These are phyloP conservation scores for Cryphonectria nitschkei DNA, from an alignment of 2,329 filamentous ascomycete genomes.

Conservation along the genomic window DNA sequence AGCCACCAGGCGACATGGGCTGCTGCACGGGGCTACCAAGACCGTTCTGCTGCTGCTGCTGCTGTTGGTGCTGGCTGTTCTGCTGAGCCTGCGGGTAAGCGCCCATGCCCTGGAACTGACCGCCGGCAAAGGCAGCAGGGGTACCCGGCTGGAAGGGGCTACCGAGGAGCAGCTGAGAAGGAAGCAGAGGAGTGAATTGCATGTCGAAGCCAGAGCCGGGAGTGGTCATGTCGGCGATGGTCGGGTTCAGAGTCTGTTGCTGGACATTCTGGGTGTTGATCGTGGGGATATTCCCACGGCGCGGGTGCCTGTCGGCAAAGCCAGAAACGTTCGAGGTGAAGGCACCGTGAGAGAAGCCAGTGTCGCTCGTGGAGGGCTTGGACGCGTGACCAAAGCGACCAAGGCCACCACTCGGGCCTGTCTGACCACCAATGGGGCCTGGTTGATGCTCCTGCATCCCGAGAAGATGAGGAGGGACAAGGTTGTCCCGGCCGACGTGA, in stretches of 20 bases:
- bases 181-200: conserved; percentile 96
- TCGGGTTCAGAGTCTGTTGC: conserved; percentile 48
- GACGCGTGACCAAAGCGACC: conserved; percentile 74
- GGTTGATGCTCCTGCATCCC: conserved; percentile 85
- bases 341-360: conserved; percentile 89
- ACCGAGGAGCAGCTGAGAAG: conserved; percentile 90
- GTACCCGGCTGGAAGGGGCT: conserved; percentile 97
- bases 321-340: conserved; percentile 85
- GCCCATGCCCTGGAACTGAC: conserved; percentile 86
- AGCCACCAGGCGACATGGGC: conserved; percentile 79
- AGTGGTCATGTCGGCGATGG: conserved; percentile 75
- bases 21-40: conserved; percentile 76
- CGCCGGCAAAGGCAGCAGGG: conserved; percentile 84
- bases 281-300: conserved; percentile 82
- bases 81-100: conserved; percentile 71
- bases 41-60: conserved; percentile 61
- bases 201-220: conserved; percentile 92
- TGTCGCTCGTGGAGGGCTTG: conserved; percentile 82
- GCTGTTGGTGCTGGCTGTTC: conserved; percentile 53
- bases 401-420: conserved; percentile 58
- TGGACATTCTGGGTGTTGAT: conserved; percentile 82
- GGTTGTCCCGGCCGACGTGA: conserved; percentile 77
- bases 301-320: conserved; percentile 84
- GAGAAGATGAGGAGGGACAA: conserved; percentile 84
- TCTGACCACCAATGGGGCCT: conserved; percentile 61